Evolutionary conservation across 371 early-diverging fungal species (phyloP).

Genomic region (Mortierella sp.): DNA sequence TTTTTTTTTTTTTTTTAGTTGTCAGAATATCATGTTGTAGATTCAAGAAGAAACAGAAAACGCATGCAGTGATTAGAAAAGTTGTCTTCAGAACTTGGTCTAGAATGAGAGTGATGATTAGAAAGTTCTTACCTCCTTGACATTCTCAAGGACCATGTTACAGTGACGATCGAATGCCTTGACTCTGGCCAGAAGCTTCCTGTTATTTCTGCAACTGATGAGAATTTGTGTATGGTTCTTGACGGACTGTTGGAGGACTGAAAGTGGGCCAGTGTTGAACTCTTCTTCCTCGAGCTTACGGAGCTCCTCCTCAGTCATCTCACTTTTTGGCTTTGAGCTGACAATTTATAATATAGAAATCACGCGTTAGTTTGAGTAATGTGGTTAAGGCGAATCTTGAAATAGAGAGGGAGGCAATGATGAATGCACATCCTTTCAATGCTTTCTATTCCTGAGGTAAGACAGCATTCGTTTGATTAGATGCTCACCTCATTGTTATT

Average conservation of each 20-base stretch:
- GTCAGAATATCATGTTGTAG: not conserved
- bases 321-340: constrained; percentile 75
- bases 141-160: constrained; percentile 99
- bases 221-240: constrained; percentile 96
- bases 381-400: not conserved
- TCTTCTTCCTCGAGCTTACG: constrained; percentile 93
- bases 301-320: constrained; percentile 96
- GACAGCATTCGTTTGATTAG: not conserved
- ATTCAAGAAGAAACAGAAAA: constrained; percentile 18
- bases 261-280: constrained; percentile 97
- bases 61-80: not conserved
- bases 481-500: constrained; percentile 5
- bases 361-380: not conserved
- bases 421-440: not conserved
- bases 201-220: constrained; percentile 96
- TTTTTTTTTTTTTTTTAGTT: no score
- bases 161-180: constrained; percentile 99
- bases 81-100: no score
- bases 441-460: not conserved
- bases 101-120: not conserved
- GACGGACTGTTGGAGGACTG: constrained; percentile 94
- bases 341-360: constrained; percentile 5
- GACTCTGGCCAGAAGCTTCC: constrained; percentile 95
- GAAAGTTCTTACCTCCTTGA: constrained; percentile 84
- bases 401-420: not conserved